Base-by-base conservation (phyloP, 495 filamentous ascomycete species). In the Podospora pseudocomata region DNA sequence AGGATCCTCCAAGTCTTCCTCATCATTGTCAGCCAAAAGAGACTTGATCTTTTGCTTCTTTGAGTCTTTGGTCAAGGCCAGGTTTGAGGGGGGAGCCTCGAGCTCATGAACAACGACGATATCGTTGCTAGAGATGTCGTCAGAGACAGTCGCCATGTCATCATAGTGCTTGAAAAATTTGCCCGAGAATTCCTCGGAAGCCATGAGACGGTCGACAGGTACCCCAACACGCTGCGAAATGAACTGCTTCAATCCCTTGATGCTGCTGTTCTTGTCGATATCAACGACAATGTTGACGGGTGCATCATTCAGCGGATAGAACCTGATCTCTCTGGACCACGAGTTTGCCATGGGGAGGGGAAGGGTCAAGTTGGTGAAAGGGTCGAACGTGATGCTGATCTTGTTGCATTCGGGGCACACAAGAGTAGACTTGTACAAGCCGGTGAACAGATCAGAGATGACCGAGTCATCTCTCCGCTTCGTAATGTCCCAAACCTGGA, bases 321-420 rank as follows among this genome's bases (percentile, higher is more conserved):
- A 97, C 68, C 83, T 88, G 62, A 98, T 81, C 2, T 86, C 81
- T 67, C 89, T 88, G 64, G 79, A 84, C 88, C 91, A 95, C 23
- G 90, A 80, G 64, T 88, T 91, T 72, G 93, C 89, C 66, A 96
- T 86, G 0, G 95, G 96, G 34, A 99, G 81, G 66, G 95, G 96
- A 27, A 99, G 80, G 0, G 96, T 97, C 34, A 98, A 78, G 67
- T 93, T 95, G 80, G 92, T 97, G 85, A 96, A 99, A 2, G 95
- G 95, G 80, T 99, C 95, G 71, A 99, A 98, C 4, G 95, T 99
- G 69, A 99, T 97, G 84, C 93, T 97, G 79, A 97, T 90, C 81
- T 99, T 99, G 66, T 90, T 85, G 75, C 95, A 99, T 9, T 81
- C 86, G 1, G 94, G 96, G 75, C 95, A 99, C 67, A 93, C 87